Evolutionary conservation across 2,329 filamentous ascomycete genomes (phyloP).

Genomic region (Coniella vitis): DNA sequence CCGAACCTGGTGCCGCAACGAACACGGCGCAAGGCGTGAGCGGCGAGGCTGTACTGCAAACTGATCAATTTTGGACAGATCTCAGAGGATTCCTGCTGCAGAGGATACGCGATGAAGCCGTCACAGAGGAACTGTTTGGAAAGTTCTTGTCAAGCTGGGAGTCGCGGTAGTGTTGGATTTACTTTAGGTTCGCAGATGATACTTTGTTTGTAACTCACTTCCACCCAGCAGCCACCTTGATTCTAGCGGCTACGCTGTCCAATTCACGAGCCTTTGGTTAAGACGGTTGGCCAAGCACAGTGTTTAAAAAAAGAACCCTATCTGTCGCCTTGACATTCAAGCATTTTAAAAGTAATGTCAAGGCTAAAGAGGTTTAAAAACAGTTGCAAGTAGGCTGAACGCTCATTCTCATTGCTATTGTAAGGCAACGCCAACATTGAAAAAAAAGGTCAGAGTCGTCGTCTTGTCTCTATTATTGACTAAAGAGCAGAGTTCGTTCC

Average conservation of each 20-base stretch:
- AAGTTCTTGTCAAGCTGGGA: constrained; percentile 70
- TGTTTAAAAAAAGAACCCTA: too few relatives aligned
- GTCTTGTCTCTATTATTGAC: constrained; percentile 14
- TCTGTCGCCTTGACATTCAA: not conserved
- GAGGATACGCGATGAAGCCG: constrained; percentile 63
- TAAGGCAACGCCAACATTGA: constrained; percentile 13
- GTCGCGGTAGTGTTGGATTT: constrained; percentile 6
- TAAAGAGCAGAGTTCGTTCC: constrained; percentile 10
- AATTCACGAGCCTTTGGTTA: too few relatives aligned
- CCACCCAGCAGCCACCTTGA: too few relatives aligned
- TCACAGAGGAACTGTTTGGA: constrained; percentile 56
- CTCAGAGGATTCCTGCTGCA: constrained; percentile 73
- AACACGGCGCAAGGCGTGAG: constrained; percentile 47
- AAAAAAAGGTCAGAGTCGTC: constrained; percentile 9
- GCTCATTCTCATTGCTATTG: constrained; percentile 13
- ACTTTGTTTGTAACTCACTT: too few relatives aligned
- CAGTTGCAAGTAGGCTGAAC: constrained; percentile 8
- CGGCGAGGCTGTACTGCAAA: constrained; percentile 54
- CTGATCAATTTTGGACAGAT: constrained; percentile 79
- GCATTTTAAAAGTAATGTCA: not conserved
- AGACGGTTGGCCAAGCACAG: too few relatives aligned
- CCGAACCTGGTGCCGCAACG: constrained; percentile 26
- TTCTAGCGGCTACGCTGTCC: too few relatives aligned
- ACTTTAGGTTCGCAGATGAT: too few relatives aligned
- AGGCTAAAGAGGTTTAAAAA: not conserved